Base-by-base conservation (phyloP, 148 eudicot species). In the Rhododendron simsii region DNA sequence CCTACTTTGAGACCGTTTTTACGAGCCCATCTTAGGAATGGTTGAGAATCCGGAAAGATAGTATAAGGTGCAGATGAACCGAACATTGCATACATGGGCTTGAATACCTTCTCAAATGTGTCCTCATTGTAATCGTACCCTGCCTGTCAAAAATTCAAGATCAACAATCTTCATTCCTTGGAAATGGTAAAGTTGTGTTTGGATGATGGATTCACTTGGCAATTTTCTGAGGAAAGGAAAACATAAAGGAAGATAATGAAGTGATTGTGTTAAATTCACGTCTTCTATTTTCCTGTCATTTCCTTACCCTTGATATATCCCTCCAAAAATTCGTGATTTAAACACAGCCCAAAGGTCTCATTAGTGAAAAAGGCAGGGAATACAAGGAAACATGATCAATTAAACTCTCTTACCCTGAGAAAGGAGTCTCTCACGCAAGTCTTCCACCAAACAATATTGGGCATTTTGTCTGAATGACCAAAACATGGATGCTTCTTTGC, bases 371-470 rank as follows among this genome's bases (percentile, higher is more conserved):
- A 39, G 48, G 78, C 30, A 44, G 63, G 51, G 35, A 8, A 37
- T 48, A 50, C 39, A 80, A 69, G 37, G 80, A 87, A 10, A 21
- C 59, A 55, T 13, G 45, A 14, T 13, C 71, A 55, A 85, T 11
- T 83, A 78, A 15, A 15, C 20, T 18, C 57, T 74, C 82, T 92
- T 88, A 97, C 99, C 98, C 91, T 89, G 78, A 91, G 73, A 83
- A 97, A 97, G 86, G 99, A 95, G 90, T 97, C 94, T 77, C 91
- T 89, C 23, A 97, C 99, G 81, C 95, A 93, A 57, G 96, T 95
- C 92, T 94, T 95, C 99, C 99, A 97, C 99, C 99, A 97, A 9
- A 95, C 92, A 83, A 94, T 91, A 88, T 97, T 97, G 81, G 99
- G 96, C 90, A 97, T 95, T 88, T 95, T 95, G 21, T 92, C 98